Conservation (phyloP, 176 grass and related monocot genomes). For the Avena atlantica region DNA sequence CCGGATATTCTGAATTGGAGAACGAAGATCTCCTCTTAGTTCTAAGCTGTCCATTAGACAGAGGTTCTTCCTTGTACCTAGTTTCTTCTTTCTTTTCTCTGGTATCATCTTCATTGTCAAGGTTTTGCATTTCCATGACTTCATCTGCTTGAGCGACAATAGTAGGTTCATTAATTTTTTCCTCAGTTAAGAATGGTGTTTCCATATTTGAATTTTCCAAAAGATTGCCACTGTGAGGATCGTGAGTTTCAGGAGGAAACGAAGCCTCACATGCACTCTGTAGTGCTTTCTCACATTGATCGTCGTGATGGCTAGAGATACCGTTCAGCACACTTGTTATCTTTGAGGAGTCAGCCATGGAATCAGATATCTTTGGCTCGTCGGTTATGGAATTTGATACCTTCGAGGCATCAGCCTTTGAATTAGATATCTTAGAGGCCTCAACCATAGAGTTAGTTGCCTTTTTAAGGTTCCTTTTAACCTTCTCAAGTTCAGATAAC, state of each 20-base stretch:
- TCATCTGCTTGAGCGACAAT: conserved; percentile 48
- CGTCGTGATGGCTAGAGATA: conserved; percentile 48
- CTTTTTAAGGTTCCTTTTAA: conserved; percentile 91
- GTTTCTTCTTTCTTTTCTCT: conserved; percentile 52
- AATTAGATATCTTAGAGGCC: conserved; percentile 69
- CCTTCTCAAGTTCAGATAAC: conserved; percentile 90
- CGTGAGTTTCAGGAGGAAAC: conserved; percentile 47
- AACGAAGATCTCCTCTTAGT: conserved; percentile 82
- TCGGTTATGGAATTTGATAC: conserved; percentile 57
- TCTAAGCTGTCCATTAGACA: conserved; percentile 55
- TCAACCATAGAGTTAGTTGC: conserved; percentile 74
- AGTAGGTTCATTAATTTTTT: conserved; percentile 40
- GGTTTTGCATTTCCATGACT: conserved; percentile 53
- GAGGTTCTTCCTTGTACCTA: conserved; percentile 60
- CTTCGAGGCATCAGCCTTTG: conserved; percentile 64
- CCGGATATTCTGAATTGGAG: conserved; percentile 72
- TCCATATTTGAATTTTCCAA: conserved; percentile 53
- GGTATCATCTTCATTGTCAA: conserved; percentile 50
- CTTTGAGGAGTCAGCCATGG: conserved; percentile 56
- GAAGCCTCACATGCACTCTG: conserved; percentile 32
- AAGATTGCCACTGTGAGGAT: conserved; percentile 41
- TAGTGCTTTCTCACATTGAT: conserved; percentile 43
- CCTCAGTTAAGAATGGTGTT: conserved; percentile 48
- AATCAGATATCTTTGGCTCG: conserved; percentile 49
- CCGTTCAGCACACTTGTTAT: conserved; percentile 48